phyloP scores from a whole-genome alignment of 257 asterid species.

The Salvia rosmarinus region DNA sequence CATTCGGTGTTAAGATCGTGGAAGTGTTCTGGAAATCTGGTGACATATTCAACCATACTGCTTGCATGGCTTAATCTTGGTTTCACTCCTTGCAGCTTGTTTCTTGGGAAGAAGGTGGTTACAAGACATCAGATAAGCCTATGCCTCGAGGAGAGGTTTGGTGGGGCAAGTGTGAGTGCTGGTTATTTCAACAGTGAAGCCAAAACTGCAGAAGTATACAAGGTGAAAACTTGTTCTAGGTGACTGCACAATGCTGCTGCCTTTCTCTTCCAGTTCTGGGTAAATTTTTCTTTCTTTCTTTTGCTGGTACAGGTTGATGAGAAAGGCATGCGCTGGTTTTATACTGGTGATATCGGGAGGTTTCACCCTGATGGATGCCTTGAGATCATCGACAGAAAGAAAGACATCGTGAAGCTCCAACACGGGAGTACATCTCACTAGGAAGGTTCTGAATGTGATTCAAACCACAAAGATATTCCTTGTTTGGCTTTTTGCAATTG shows the following conservation, averaged over 20 bases:
- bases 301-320: conserved; percentile 71
- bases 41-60: neutral
- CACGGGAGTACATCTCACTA: conserved; percentile 89
- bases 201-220: conserved; percentile 78
- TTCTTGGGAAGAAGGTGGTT: conserved; percentile 97
- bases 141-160: conserved; percentile 94
- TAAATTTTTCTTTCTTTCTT: neutral
- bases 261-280: neutral
- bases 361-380: conserved; percentile 92
- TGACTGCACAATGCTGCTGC: conserved; percentile 20
- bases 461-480: neutral
- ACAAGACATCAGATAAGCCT: conserved; percentile 71
- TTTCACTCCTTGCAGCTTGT: conserved; percentile 63
- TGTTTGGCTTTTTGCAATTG: neutral
- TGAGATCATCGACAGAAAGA: conserved; percentile 90
- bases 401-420: conserved; percentile 91
- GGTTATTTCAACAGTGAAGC: conserved; percentile 84
- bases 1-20: neutral
- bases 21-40: conserved; percentile 12
- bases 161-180: conserved; percentile 87
- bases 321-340: conserved; percentile 89
- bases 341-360: conserved; percentile 87
- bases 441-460: conserved; percentile 57
- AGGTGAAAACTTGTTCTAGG: conserved; percentile 44
- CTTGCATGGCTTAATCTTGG: conserved; percentile 24